Evolutionary conservation across 352 stramenopile species (phyloP).

Genomic region (Globisporangium viniferum): DNA sequence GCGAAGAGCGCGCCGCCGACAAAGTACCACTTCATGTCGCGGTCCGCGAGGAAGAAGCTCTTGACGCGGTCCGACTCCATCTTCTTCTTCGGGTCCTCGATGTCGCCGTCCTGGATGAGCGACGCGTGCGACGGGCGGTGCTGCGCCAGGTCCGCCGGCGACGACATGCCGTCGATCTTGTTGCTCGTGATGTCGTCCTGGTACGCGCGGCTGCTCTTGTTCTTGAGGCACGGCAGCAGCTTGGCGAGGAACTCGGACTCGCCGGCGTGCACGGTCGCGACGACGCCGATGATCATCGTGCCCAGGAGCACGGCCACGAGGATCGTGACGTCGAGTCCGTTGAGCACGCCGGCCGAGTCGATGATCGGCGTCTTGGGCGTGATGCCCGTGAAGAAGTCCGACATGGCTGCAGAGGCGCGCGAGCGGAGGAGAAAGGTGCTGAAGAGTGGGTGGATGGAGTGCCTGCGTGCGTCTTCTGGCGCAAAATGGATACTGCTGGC

Average conservation of each 20-base stretch:
- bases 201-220: background rate
- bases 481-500: conserved; percentile 4
- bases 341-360: conserved; percentile 12
- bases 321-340: conserved; percentile 18
- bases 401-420: background rate
- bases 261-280: conserved; percentile 23
- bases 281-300: conserved; percentile 20
- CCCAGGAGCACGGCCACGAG: conserved; percentile 15
- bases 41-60: conserved; percentile 67
- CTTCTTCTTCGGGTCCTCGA: conserved; percentile 26
- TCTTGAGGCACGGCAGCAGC: conserved; percentile 10
- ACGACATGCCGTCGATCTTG: conserved; percentile 4
- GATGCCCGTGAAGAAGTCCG: conserved; percentile 7
- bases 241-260: conserved; percentile 13
- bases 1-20: conserved; percentile 58
- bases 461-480: background rate
- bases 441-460: background rate
- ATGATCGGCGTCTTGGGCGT: conserved; percentile 12
- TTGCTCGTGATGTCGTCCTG: background rate
- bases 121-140: conserved; percentile 19
- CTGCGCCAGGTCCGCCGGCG: conserved; percentile 11
- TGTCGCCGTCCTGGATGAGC: conserved; percentile 18
- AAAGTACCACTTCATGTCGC: conserved; percentile 68
- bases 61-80: conserved; percentile 28
- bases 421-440: background rate